Evolutionary conservation across 2,329 filamentous ascomycete genomes (phyloP).

Genomic region (Ramularia endophylla): DNA sequence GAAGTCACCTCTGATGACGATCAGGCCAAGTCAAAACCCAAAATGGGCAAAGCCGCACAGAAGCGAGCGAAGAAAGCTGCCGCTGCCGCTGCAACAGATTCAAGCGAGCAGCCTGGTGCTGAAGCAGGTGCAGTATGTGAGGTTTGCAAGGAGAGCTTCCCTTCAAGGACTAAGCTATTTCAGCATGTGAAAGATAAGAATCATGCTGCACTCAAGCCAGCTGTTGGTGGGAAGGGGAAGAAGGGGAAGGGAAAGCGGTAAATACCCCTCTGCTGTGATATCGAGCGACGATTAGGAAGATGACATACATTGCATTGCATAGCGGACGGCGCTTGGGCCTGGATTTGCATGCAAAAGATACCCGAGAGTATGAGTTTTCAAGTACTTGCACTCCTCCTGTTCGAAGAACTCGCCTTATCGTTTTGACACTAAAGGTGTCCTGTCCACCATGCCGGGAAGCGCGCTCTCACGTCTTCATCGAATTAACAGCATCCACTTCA

Average conservation of each 20-base stretch:
- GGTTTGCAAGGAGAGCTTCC: slow-evolving; percentile 71
- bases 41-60: slow-evolving; percentile 44
- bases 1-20: slow-evolving; percentile 14
- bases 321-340: no score
- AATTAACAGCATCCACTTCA: no score
- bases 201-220: slow-evolving; percentile 39
- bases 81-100: slow-evolving; percentile 31
- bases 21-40: slow-evolving; percentile 25
- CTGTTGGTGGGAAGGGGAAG: slow-evolving; percentile 19
- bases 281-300: no score
- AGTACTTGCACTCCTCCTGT: no score
- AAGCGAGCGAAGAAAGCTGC: slow-evolving; percentile 45
- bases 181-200: slow-evolving; percentile 60
- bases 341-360: no score
- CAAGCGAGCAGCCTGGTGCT: slow-evolving; percentile 8
- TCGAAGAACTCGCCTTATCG: no score
- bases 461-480: no score
- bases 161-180: slow-evolving; percentile 67
- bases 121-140: slow-evolving; percentile 61
- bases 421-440: no score
- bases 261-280: not conserved
- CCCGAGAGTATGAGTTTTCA: no score
- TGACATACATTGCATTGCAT: no score
- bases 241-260: slow-evolving; percentile 28
- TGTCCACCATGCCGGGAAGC: no score